Base-by-base conservation (phyloP, 768 basidiomycete species). In the Phanerochaete sordida region DNA sequence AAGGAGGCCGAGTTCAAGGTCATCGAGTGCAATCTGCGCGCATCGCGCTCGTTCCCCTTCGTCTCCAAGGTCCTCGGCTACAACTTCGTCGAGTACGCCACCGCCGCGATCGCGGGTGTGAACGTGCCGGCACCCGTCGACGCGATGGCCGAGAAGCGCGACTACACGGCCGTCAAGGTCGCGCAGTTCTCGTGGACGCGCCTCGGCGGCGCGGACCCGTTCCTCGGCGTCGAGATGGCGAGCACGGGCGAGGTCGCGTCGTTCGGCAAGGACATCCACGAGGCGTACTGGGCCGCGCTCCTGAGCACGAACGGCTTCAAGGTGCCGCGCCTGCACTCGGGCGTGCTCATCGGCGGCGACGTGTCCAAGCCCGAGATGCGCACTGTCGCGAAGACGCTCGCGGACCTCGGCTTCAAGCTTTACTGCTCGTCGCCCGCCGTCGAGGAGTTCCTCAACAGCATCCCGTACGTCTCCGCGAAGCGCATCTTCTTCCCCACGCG, bases 171-270 rank as follows among this genome's bases (percentile, higher is more conserved):
- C 8, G 91, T 99, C 82, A 98, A 99, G 78, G 95, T 97, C 48
- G 88, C 97, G 12, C 96, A 98, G 69, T 98, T 99, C 79, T 94
- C 91, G 12, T 99, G 96, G 97, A 98, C 95, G 50, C 89, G 96
- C 44, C 72, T 99, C 39, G 93, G 85, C 24, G 96, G 96, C 60
- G 96, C 96, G 21, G 96, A 98, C 79, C 96, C 95, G 11, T 95
- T 95, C 85, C 80, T 98, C 62, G 94, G 95, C 61, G 93, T 96
- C 56, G 95, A 97, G 79, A 98, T 98, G 96, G 95, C 95, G 2
- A 95, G 92, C 69, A 98, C 96, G 7, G 96, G 96, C 35, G 96
- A 99, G 74, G 94, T 99, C 28, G 97, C 97, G 13, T 87, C 91
- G 65, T 99, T 98, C 72, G 97, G 95, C 33, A 84, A 85, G 67